phyloP scores from a whole-genome alignment of 257 asterid species.

The Buddleja alternifolia region DNA sequence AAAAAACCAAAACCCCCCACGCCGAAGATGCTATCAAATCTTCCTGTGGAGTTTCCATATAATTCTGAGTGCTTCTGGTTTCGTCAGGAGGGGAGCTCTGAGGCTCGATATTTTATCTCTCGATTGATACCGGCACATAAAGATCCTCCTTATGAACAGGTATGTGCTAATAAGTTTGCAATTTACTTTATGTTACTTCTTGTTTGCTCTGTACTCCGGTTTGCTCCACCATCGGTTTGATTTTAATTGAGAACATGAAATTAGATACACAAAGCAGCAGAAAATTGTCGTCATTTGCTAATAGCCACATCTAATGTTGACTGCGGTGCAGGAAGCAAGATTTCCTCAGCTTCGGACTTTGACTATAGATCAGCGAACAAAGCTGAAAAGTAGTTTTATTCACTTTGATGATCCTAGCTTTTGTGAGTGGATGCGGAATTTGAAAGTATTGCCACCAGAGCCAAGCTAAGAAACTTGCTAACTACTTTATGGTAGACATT shows the following conservation, averaged over 20 bases:
- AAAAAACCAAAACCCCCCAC: no score
- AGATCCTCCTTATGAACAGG: constrained; percentile 98
- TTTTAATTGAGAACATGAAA: neutral
- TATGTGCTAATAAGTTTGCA: constrained; percentile 29
- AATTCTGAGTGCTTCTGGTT: constrained; percentile 25
- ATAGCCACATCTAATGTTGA: neutral
- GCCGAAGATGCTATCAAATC: constrained; percentile 3
- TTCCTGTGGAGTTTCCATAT: neutral
- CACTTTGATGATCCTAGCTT: constrained; percentile 96
- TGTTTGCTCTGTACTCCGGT: neutral
- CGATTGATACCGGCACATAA: constrained; percentile 94
- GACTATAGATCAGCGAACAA: constrained; percentile 75
- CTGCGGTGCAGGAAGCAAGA: constrained; percentile 78
- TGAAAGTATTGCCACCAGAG: constrained; percentile 86
- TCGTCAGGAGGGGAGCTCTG: constrained; percentile 97
- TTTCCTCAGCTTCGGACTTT: constrained; percentile 90
- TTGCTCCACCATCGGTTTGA: neutral
- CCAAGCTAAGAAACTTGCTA: constrained; percentile 46
- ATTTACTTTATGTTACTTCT: neutral
- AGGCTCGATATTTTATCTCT: constrained; percentile 94
- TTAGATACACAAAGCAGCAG: neutral
- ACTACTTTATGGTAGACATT: constrained; percentile 1
- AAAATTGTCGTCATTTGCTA: constrained; percentile 2
- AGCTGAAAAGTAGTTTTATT: constrained; percentile 84
- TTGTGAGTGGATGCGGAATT: constrained; percentile 92